Percentiles rank a stretch among this genome's conserved stretches.
phyloP scores from a whole-genome alignment of 1,284 basidiomycete species.

The Puccinia novopanici region DNA sequence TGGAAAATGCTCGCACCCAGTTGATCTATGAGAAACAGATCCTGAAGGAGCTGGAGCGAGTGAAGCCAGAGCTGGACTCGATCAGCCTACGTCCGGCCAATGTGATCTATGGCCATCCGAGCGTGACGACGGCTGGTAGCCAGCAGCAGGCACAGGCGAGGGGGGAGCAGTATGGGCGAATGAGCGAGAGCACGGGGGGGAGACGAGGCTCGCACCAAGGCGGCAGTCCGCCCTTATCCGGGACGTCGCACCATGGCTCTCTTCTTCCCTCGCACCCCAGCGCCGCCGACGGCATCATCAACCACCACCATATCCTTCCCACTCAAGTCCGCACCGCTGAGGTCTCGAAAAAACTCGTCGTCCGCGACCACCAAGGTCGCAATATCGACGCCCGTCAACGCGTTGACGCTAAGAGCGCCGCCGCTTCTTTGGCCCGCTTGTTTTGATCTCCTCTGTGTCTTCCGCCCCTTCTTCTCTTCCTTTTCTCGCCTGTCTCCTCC shows the following conservation, averaged over 20 bases:
- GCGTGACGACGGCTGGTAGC: not conserved
- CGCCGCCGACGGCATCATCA: not conserved
- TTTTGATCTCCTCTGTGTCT: slow-evolving; percentile 42
- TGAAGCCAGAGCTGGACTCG: slow-evolving; percentile 72
- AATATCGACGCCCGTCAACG: slow-evolving; percentile 30
- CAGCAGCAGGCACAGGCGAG: too few species aligned
- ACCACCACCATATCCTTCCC: slow-evolving; percentile 16
- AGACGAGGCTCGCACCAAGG: too few species aligned
- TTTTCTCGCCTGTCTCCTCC: not conserved
- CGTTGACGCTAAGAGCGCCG: slow-evolving; percentile 49
- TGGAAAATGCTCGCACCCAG: slow-evolving; percentile 84
- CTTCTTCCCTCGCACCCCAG: not conserved
- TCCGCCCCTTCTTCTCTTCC: not conserved
- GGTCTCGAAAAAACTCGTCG: slow-evolving; percentile 27
- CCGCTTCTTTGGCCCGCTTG: slow-evolving; percentile 44
- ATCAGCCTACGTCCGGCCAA: slow-evolving; percentile 60
- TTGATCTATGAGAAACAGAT: slow-evolving; percentile 86
- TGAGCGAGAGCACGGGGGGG: not conserved
- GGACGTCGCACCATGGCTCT: too few species aligned
- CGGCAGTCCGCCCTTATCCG: too few species aligned
- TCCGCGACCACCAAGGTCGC: not conserved
- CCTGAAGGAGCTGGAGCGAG: slow-evolving; percentile 80
- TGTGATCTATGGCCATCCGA: slow-evolving; percentile 54
- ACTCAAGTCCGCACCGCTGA: not conserved
- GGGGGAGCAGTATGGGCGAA: not conserved